phyloP scores from a whole-genome alignment of 192 early-diverging fungal genomes.

The Coemansia sp. region DNA sequence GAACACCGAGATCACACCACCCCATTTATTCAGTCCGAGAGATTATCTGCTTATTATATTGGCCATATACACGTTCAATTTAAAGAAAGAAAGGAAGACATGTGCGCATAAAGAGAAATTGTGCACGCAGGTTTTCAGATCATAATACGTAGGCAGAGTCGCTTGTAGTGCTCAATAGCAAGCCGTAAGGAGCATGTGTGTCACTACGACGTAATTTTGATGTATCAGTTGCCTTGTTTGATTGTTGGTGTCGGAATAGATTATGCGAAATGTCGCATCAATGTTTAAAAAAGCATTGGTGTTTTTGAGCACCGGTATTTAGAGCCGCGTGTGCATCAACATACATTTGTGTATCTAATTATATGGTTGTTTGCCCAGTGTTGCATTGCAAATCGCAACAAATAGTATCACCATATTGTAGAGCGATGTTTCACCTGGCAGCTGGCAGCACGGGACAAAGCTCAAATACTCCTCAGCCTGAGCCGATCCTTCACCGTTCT shows the following conservation, averaged over 20 bases:
- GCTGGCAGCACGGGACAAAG: background rate
- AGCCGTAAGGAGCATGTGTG: background rate
- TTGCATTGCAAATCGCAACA: background rate
- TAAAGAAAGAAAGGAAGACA: background rate
- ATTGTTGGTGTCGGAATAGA: background rate
- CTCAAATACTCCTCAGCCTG: no score
- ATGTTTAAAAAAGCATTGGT: background rate
- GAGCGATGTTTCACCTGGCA: background rate
- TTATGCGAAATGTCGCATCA: background rate
- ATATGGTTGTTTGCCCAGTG: background rate
- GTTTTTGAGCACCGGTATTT: background rate
- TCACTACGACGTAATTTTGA: background rate
- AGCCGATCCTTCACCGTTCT: background rate
- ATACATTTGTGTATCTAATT: slow-evolving; percentile 3
- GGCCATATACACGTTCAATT: background rate
- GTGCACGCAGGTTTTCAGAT: background rate
- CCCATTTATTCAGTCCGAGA: background rate
- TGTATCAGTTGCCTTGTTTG: background rate
- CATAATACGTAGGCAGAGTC: background rate
- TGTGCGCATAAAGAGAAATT: background rate
- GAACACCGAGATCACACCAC: background rate
- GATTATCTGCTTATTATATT: background rate
- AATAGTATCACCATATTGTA: background rate
- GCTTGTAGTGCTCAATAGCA: background rate
- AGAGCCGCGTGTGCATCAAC: slow-evolving; percentile 5